Evolutionary conservation across 1,284 basidiomycete species (phyloP), one percentile per base, ranked within the genome.

Genomic region (Lignosus rhinocerotis): DNA sequence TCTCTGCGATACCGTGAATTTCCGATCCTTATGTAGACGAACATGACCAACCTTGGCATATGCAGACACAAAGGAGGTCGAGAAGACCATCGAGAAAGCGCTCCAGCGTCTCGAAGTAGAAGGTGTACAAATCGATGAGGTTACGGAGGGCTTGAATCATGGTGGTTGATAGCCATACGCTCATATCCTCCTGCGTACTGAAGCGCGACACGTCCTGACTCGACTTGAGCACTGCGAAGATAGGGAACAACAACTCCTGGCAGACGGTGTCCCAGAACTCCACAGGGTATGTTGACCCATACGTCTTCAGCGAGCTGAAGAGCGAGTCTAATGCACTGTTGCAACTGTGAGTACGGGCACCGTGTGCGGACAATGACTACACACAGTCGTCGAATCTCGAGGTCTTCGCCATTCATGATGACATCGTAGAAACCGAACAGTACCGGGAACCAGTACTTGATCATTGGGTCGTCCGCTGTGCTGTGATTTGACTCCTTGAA

Each of bases 181-280:
- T 97, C 94, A 98, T 97, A 69, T 99, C 97, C 72, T 99, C 97
- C 69, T 98, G 94, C 2, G 94, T 96, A 70, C 83, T 93, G 79
- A 98, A 98, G 31, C 95, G 86, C 14, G 92, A 93, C 34, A 98
- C 76, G 72, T 98, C 96, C 77, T 87, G 90, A 66, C 86, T 91
- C 14, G 92, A 95, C 67, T 94, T 93, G 58, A 99, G 81, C 49
- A 99, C 94, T 3, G 94, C 92, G 72, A 99, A 99, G 68, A 99
- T 99, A 1, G 97, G 97, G 85, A 99, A 99, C 50, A 99, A 82
- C 48, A 98, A 85, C 73, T 99, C 94, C 72, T 95, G 90, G 78
- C 92, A 96, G 60, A 99, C 87, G n/a, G 90, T 94, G 70, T 98
- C 94, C 97, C 97, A 99, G 73, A 99, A 99, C 58, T 94, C 92